These are phyloP conservation scores for Proliferodiscus dingleyae DNA, from an alignment of 2,329 filamentous ascomycete species.

Conservation along the genomic window DNA sequence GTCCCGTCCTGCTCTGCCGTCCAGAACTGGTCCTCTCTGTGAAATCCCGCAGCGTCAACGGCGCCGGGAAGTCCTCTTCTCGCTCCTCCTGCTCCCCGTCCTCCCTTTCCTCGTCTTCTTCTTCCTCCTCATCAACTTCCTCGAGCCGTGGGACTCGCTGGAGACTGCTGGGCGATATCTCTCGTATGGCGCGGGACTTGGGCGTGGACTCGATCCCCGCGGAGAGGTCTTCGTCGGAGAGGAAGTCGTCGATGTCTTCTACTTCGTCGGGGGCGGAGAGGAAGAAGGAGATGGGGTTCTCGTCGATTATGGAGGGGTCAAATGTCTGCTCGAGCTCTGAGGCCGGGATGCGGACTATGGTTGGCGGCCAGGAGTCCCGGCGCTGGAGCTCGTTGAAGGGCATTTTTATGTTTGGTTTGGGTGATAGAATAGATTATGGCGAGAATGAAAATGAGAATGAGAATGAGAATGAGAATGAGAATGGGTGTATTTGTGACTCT, in stretches of 20 bases:
- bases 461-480: not conserved
- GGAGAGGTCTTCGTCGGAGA: constrained; percentile 28
- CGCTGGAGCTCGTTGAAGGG: constrained; percentile 28
- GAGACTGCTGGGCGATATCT: constrained; percentile 27
- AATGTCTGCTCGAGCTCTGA: too few relatives aligned
- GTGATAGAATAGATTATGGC: too few relatives aligned
- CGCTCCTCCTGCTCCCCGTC: too few relatives aligned
- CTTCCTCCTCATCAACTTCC: constrained; percentile 22
- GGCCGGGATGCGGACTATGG: constrained; percentile 26
- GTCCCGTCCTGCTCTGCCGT: constrained; percentile 17
- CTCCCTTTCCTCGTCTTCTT: too few relatives aligned
- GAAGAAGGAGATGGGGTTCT: constrained; percentile 32
- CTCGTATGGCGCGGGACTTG: constrained; percentile 21
- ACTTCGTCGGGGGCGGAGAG: constrained; percentile 26
- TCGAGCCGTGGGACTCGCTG: constrained; percentile 17
- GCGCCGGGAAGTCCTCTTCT: constrained; percentile 22
- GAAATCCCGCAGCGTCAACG: constrained; percentile 28
- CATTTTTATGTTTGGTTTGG: constrained; percentile 16
- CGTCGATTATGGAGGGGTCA: constrained; percentile 26
- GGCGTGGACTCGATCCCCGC: constrained; percentile 30
- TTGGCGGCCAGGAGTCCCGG: constrained; percentile 33
- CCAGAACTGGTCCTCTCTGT: constrained; percentile 14
- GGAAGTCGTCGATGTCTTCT: constrained; percentile 24
- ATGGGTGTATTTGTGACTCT: constrained; percentile 1
- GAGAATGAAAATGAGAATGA: too few relatives aligned